These are phyloP conservation scores for Aureobasidium sp. DNA, from an alignment of 2,329 filamentous ascomycete species.

Conservation along the genomic window DNA sequence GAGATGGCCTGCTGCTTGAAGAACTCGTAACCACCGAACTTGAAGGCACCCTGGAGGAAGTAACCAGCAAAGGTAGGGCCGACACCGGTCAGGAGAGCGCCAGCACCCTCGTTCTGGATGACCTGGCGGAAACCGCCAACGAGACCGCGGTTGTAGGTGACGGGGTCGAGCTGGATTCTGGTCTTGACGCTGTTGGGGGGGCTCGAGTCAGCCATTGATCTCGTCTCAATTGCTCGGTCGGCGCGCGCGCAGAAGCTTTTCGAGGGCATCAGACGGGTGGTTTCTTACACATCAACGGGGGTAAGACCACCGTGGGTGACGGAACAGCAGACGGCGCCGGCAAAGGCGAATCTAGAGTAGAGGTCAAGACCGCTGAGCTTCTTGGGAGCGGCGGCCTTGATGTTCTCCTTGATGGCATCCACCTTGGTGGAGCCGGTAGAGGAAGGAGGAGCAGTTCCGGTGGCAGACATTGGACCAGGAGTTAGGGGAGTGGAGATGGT, in stretches of 20 bases:
- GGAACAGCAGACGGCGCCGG: constrained; percentile 95
- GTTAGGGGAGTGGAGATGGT: constrained; percentile 13
- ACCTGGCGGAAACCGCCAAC: constrained; percentile 82
- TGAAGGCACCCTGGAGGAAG: constrained; percentile 89
- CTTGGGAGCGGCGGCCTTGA: constrained; percentile 38
- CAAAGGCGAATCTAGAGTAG: constrained; percentile 94
- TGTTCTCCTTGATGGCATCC: constrained; percentile 42
- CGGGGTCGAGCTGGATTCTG: constrained; percentile 85
- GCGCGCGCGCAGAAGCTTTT: neutral
- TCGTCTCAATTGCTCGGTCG: constrained; percentile 9
- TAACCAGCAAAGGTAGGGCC: constrained; percentile 83
- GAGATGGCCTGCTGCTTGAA: constrained; percentile 92
- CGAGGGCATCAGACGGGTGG: neutral
- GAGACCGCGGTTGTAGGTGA: constrained; percentile 80
- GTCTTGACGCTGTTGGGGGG: constrained; percentile 73
- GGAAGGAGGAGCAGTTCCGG: constrained; percentile 34
- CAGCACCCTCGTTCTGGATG: constrained; percentile 73
- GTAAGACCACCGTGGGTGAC: constrained; percentile 95
- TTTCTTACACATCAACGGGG: constrained; percentile 98
- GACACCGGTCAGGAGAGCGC: constrained; percentile 75
- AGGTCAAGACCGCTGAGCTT: constrained; percentile 59
- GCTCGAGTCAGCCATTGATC: constrained; percentile 7
- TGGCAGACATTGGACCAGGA: constrained; percentile 21
- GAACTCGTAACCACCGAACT: constrained; percentile 92
- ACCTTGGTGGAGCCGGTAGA: constrained; percentile 45